Conservation (phyloP, 2,329 filamentous ascomycete genomes). For the Emergomyces orientalis region DNA sequence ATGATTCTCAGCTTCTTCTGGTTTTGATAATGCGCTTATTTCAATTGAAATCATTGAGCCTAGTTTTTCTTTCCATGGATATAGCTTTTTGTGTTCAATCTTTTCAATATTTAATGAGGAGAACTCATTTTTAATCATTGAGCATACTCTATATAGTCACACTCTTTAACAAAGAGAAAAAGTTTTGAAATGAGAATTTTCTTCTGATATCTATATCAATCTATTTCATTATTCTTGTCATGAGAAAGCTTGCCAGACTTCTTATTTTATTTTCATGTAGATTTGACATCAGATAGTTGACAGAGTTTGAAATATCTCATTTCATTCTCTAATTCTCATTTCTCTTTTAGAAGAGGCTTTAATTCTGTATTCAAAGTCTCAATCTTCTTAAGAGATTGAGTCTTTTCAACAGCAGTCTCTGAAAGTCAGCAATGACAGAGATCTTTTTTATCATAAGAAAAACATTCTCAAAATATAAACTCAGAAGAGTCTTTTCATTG, state of each 20-base stretch:
- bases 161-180: neutral
- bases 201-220: neutral
- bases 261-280: conserved; percentile 14
- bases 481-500: no score
- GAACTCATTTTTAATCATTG: no score
- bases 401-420: neutral
- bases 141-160: no score
- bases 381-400: neutral
- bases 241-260: conserved; percentile 14
- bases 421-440: neutral
- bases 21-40: no score
- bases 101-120: no score
- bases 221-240: conserved; percentile 11
- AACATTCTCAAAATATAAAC: no score
- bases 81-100: no score
- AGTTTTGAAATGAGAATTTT: neutral
- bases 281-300: conserved; percentile 9
- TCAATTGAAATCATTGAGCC: no score
- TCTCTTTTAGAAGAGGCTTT: neutral
- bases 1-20: neutral
- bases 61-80: no score
- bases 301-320: conserved; percentile 16
- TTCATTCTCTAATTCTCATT: conserved; percentile 6
- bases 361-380: neutral
- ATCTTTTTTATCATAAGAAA: no score